These are phyloP conservation scores for Beauveria brongniartii DNA, from an alignment of 2,329 filamentous ascomycete species.

Conservation along the genomic window DNA sequence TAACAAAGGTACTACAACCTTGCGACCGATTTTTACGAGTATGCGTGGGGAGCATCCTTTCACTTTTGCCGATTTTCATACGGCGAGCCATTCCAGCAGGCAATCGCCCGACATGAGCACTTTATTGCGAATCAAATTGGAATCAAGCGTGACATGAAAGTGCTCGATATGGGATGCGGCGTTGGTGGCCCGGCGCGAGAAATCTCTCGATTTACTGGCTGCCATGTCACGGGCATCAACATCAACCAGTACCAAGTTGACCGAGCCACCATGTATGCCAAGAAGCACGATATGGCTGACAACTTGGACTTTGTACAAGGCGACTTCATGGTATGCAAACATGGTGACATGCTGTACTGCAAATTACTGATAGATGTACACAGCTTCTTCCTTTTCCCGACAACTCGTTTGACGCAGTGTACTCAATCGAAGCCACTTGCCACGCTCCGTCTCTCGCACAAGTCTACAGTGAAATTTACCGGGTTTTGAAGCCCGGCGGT, in stretches of 20 bases:
- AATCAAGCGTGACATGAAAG: constrained; percentile 71
- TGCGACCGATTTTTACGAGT: constrained; percentile 86
- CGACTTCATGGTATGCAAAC: constrained; percentile 69
- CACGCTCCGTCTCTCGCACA: constrained; percentile 86
- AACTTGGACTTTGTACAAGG: constrained; percentile 82
- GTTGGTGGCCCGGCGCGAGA: constrained; percentile 89
- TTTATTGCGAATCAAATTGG: constrained; percentile 83
- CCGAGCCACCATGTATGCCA: constrained; percentile 72
- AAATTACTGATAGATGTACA: constrained; percentile 11
- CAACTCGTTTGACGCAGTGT: constrained; percentile 88
- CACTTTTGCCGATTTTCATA: constrained; percentile 90
- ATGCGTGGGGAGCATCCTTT: constrained; percentile 88
- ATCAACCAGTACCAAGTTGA: constrained; percentile 98
- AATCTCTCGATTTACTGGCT: constrained; percentile 86
- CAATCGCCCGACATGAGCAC: constrained; percentile 89
- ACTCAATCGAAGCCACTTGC: constrained; percentile 94
- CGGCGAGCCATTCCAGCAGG: constrained; percentile 77
- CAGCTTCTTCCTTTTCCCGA: constrained; percentile 92
- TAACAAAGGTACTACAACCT: constrained; percentile 77
- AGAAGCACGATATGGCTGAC: constrained; percentile 65
- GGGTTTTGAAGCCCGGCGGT: constrained; percentile 91
- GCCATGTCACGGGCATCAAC: constrained; percentile 81
- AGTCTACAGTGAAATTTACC: constrained; percentile 91
- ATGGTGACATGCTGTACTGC: neutral
- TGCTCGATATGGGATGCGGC: constrained; percentile 92